phyloP scores from a whole-genome alignment of 2,329 filamentous ascomycete genomes.

The Cordyceps tenuipes region DNA sequence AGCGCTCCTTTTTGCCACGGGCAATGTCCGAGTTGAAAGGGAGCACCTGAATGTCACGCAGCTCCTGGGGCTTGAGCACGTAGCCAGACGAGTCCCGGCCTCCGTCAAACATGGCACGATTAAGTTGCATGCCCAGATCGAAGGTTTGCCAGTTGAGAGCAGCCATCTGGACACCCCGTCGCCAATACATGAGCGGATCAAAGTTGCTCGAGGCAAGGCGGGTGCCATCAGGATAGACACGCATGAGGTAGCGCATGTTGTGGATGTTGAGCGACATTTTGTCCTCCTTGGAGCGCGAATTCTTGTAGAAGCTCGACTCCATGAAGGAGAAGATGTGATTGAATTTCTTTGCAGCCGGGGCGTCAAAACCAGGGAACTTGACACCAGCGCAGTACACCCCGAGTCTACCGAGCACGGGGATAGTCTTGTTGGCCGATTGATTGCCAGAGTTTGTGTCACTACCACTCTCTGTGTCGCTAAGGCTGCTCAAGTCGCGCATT shows the following conservation, averaged over 20 bases:
- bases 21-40: constrained; percentile 42
- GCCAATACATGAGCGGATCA: constrained; percentile 88
- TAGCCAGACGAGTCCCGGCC: constrained; percentile 83
- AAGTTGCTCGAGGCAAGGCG: constrained; percentile 88
- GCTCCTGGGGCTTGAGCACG: constrained; percentile 81
- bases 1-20: constrained; percentile 63
- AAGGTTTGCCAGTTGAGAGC: constrained; percentile 98
- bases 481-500: constrained; percentile 48
- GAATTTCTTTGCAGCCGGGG: constrained; percentile 70
- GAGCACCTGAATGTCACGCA: constrained; percentile 61
- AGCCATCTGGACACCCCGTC: constrained; percentile 93
- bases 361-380: constrained; percentile 76
- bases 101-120: constrained; percentile 94
- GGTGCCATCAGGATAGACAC: constrained; percentile 80
- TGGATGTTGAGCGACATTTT: constrained; percentile 78
- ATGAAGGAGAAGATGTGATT: constrained; percentile 97
- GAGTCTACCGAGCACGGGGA: constrained; percentile 71
- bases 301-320: constrained; percentile 76
- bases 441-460: constrained; percentile 46
- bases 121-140: constrained; percentile 90
- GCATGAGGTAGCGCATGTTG: constrained; percentile 86
- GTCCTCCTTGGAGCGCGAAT: constrained; percentile 65
- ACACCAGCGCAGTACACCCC: constrained; percentile 69
- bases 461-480: constrained; percentile 73
- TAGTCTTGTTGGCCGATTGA: constrained; percentile 74